Percentiles rank a stretch among this genome's conserved stretches.
Conservation (phyloP, 2,329 filamentous ascomycete genomes). For the Pestalotiopsis fici region DNA sequence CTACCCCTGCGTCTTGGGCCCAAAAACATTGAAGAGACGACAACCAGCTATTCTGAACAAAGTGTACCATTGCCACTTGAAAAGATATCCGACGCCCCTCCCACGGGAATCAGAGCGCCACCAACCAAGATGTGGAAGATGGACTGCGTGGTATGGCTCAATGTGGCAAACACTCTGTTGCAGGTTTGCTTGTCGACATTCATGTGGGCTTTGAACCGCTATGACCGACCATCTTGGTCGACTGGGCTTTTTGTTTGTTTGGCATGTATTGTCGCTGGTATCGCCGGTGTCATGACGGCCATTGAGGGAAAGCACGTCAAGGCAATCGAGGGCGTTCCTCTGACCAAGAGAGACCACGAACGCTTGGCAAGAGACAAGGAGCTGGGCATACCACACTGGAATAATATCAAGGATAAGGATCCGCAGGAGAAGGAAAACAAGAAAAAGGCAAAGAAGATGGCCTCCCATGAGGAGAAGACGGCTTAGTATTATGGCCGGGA, state of each 20-base stretch:
- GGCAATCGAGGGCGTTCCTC: conserved; percentile 68
- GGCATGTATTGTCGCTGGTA: conserved; percentile 68
- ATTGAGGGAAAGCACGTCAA: conserved; percentile 73
- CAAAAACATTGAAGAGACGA: conserved; percentile 45
- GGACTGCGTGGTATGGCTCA: conserved; percentile 78
- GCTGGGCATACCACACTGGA: conserved; percentile 58
- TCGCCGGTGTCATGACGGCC: conserved; percentile 71
- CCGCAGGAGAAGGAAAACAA: conserved; percentile 44
- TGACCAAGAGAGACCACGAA: conserved; percentile 56
- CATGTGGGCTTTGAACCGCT: conserved; percentile 81
- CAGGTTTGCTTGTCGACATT: conserved; percentile 73
- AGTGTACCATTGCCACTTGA: conserved; percentile 64
- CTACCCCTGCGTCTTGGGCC: conserved; percentile 57
- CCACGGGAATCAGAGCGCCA: conserved; percentile 71
- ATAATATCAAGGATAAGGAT: conserved; percentile 54
- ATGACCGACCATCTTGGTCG: conserved; percentile 74
- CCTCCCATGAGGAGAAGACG: conserved; percentile 7
- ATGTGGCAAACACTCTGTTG: conserved; percentile 77
- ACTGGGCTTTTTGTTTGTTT: conserved; percentile 78
- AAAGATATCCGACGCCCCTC: conserved; percentile 65
- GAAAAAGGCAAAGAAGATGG: conserved; percentile 31
- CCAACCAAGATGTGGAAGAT: conserved; percentile 74
- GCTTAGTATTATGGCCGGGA: background rate
- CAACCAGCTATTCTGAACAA: conserved; percentile 37
- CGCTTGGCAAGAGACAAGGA: conserved; percentile 54